Evolutionary conservation across 345 rosid genomes (phyloP).

Genomic region (Mallotus nudiflorus): DNA sequence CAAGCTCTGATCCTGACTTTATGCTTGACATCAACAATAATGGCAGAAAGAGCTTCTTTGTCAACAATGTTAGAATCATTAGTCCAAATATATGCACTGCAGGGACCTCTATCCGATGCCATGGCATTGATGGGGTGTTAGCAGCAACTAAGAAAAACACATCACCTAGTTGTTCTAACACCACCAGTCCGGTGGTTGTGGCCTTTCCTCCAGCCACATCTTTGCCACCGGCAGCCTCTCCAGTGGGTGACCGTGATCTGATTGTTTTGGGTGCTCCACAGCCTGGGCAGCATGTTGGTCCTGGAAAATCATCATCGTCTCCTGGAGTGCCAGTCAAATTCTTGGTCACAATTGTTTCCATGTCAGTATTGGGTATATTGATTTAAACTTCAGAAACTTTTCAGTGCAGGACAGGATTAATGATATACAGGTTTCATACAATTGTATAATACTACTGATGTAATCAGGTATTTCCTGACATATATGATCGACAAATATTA

Average conservation of each 20-base stretch:
- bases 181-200: not conserved
- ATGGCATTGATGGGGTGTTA: conserved; percentile 66
- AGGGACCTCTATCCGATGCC: conserved; percentile 68
- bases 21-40: conserved; percentile 46
- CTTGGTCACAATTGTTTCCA: not conserved
- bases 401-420: too few relatives aligned
- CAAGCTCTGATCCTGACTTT: conserved; percentile 50
- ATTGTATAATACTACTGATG: too few relatives aligned
- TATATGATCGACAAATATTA: too few relatives aligned
- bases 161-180: conserved; percentile 36
- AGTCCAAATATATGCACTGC: conserved; percentile 63
- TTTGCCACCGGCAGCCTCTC: conserved; percentile 11
- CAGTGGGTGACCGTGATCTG: not conserved
- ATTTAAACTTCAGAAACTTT: too few relatives aligned
- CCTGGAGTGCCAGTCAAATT: not conserved
- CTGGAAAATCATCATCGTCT: conserved; percentile 6
- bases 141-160: conserved; percentile 14
- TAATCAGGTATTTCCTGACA: too few relatives aligned
- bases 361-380: not conserved
- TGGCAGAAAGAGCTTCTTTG: conserved; percentile 47
- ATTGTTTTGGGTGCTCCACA: conserved; percentile 15
- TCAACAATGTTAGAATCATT: conserved; percentile 60
- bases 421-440: too few relatives aligned
- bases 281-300: conserved; percentile 8
- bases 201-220: not conserved